Evolutionary conservation across 2,329 filamentous ascomycete genomes (phyloP).

Genomic region (Teratosphaeria nubilosa): DNA sequence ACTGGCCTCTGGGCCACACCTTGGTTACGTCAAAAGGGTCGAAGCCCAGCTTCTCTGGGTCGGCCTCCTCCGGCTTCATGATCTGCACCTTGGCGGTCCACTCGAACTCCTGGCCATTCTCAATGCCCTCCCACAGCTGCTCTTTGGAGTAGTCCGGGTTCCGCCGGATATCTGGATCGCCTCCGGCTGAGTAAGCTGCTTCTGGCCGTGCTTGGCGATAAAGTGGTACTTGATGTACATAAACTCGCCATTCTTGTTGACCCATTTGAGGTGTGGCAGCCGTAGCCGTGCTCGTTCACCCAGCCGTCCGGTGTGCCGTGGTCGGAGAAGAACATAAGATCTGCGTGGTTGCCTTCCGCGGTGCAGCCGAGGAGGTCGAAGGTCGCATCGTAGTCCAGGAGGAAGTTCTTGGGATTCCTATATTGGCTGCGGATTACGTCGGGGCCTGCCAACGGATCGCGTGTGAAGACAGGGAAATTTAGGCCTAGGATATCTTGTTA

Average conservation of each 20-base stretch:
- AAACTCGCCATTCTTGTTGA: slow-evolving; percentile 39
- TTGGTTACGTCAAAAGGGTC: slow-evolving; percentile 47
- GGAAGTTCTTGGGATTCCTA: slow-evolving; percentile 39
- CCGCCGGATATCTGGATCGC: slow-evolving; percentile 36
- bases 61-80: slow-evolving; percentile 38
- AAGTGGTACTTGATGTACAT: slow-evolving; percentile 45
- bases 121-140: slow-evolving; percentile 37
- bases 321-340: slow-evolving; percentile 40
- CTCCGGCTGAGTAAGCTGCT: slow-evolving; percentile 35
- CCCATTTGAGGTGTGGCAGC: slow-evolving; percentile 28
- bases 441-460: slow-evolving; percentile 8
- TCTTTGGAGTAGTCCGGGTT: slow-evolving; percentile 43
- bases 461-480: slow-evolving; percentile 40
- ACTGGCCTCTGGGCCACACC: slow-evolving; percentile 40
- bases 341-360: slow-evolving; percentile 40
- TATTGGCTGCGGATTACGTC: slow-evolving; percentile 40
- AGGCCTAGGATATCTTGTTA: slow-evolving; percentile 41
- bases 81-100: slow-evolving; percentile 39
- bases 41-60: slow-evolving; percentile 41
- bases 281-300: slow-evolving; percentile 34
- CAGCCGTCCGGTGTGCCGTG: slow-evolving; percentile 40
- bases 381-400: slow-evolving; percentile 39
- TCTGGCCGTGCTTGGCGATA: slow-evolving; percentile 36
- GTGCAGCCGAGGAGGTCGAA: slow-evolving; percentile 42
- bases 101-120: slow-evolving; percentile 31